A percentile compares a stretch with the other conserved stretches of the same genome.
These are phyloP conservation scores for Ceratobasidium sp. DNA, from an alignment of 1,284 basidiomycete species.

Conservation along the genomic window DNA sequence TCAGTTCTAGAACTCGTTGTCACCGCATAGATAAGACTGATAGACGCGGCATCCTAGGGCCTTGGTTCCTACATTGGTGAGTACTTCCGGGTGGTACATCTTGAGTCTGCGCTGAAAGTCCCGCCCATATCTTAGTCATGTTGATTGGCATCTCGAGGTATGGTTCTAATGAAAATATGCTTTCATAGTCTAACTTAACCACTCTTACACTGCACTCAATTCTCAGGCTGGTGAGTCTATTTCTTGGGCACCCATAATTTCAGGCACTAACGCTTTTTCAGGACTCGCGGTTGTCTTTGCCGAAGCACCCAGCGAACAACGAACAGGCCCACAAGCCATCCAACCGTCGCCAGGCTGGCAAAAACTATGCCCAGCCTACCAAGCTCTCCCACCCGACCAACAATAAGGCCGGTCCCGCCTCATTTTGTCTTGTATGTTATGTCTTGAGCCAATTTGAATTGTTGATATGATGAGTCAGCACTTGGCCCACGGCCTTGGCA, in stretches of 20 bases:
- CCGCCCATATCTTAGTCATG: constrained; percentile 62
- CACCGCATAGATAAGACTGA: background rate
- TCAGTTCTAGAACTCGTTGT: background rate
- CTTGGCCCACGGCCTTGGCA: background rate
- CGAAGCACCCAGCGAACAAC: constrained; percentile 55
- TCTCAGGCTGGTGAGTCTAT: background rate
- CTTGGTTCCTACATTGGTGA: constrained; percentile 55
- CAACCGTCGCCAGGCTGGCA: constrained; percentile 55
- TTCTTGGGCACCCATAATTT: background rate
- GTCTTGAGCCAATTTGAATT: background rate
- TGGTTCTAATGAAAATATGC: background rate
- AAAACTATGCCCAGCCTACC: constrained; percentile 58
- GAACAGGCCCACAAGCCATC: constrained; percentile 45
- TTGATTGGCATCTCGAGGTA: constrained; percentile 64
- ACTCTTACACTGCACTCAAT: too few relatives aligned
- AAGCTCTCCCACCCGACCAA: constrained; percentile 45
- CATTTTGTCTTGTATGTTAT: background rate
- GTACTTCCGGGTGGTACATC: too few relatives aligned
- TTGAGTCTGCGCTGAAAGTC: too few relatives aligned
- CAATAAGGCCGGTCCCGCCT: background rate
- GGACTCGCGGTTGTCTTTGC: constrained; percentile 63
- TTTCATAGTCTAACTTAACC: too few relatives aligned
- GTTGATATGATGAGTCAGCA: background rate
- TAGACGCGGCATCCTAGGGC: constrained; percentile 51
- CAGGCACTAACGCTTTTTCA: constrained; percentile 52